These are phyloP conservation scores for Pelargonium nanum DNA, from an alignment of 345 rosid genomes.

Conservation along the genomic window DNA sequence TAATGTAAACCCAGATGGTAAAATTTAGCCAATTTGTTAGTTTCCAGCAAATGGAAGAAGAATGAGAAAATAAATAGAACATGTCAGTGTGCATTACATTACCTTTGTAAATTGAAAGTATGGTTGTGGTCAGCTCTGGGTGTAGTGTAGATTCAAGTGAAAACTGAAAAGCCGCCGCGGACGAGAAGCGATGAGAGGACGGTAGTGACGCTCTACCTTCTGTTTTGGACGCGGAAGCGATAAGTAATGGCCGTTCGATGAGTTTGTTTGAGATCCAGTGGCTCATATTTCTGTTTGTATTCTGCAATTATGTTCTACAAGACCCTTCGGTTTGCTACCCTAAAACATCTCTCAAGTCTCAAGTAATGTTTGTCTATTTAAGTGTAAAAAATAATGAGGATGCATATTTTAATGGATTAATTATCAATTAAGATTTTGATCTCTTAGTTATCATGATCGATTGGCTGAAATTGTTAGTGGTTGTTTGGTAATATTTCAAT, in stretches of 20 bases:
- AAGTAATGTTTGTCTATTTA: too few relatives aligned
- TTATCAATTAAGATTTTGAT: too few relatives aligned
- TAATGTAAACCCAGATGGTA: not conserved
- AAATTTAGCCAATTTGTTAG: too few relatives aligned
- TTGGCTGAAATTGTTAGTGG: too few relatives aligned
- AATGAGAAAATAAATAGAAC: not conserved
- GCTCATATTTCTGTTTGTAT: not conserved
- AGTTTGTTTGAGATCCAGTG: not conserved
- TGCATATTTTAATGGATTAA: too few relatives aligned
- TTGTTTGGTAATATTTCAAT: too few relatives aligned
- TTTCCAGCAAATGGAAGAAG: not conserved
- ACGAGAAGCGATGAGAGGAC: conserved; percentile 4
- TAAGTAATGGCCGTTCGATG: not conserved
- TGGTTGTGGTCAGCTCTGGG: not conserved
- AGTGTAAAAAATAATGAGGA: too few relatives aligned
- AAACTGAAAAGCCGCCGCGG: conserved; percentile 13
- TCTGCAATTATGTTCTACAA: not conserved
- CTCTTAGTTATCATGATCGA: too few relatives aligned
- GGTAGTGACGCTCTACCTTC: not conserved
- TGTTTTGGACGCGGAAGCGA: not conserved
- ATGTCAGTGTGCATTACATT: conserved; percentile 2
- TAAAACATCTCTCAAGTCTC: too few relatives aligned
- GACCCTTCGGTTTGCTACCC: not conserved
- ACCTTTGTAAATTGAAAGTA: too few relatives aligned
- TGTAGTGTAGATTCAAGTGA: not conserved